Base-by-base conservation (phyloP, 805 yeast species). In the Suhomyces sp. region DNA sequence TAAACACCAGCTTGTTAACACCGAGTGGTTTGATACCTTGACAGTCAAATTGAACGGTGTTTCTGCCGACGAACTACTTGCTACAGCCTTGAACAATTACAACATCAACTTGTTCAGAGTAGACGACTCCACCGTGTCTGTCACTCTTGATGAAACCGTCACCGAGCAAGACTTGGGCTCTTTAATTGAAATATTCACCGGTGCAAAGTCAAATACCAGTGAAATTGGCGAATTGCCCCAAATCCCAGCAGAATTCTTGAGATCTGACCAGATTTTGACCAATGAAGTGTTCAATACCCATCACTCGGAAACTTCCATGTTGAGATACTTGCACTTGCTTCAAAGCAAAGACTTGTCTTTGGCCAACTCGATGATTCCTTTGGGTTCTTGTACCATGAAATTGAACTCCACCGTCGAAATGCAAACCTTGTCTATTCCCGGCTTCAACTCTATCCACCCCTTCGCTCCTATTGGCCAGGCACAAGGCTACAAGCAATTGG, bases 321-420 rank as follows among this genome's bases (percentile, higher is more conserved):
- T 94, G 60, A 84, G 99, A 68, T 94, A 94, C 73, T 74, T 94
- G 62, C 94, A 90, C 66, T 80, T 81, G 54, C 77, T 94, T 50
- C 98, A 94, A 73, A 67, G 71, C 54, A 90, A 88, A 72, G 99
- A 94, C 74, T 77, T 94, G 55, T 93, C 98, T 0, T 78, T 94
- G 54, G 97, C 98, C 9, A 88, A 91, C 65, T 88, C 97, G 5
- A 94, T 94, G 99, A 94, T 94, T 57, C 96, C 99, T 22, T 80
- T 94, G 57, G 99, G 99, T 24, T 90, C 97, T 6, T 94, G 99
- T 77, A 94, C 99, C 17, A 94, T 94, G 99, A 94, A 94, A 71
- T 80, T 94, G 65, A 94, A 94, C 67, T 87, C 97, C 50, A 93
- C 98, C 1, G 96, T 91, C 7, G 93, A 90, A 67, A 94, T 94